phyloP scores from a whole-genome alignment of 2,329 filamentous ascomycete species.

The Helminthosporium solani region DNA sequence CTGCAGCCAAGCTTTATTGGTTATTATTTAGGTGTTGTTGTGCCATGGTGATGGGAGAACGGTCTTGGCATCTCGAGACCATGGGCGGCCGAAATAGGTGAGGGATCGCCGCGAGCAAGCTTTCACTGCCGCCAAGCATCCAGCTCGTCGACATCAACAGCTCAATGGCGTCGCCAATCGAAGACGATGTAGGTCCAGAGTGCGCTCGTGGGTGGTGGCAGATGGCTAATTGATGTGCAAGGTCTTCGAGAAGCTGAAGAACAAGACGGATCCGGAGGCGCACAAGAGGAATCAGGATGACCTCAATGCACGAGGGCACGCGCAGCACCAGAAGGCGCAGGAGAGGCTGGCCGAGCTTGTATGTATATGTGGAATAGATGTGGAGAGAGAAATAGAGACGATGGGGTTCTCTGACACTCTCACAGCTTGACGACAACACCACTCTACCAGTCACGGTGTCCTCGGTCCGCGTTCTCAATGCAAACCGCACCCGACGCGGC shows the following conservation, averaged over 20 bases:
- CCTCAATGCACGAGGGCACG: conserved; percentile 58
- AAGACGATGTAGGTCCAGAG: conserved; percentile 47
- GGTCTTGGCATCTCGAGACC: background rate
- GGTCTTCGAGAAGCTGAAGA: conserved; percentile 62
- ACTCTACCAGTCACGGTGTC: conserved; percentile 86
- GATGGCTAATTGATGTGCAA: conserved; percentile 36
- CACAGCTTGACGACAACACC: conserved; percentile 75
- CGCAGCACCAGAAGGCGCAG: conserved; percentile 63
- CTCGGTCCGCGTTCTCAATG: conserved; percentile 79
- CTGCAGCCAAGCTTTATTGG: too few relatives aligned
- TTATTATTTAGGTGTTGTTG: too few relatives aligned
- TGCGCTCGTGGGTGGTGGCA: background rate
- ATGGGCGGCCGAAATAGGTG: background rate
- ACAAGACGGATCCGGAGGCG: conserved; percentile 59
- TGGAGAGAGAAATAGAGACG: too few relatives aligned
- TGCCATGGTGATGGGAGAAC: background rate
- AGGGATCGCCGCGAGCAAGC: conserved; percentile 5
- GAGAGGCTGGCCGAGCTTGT: conserved; percentile 66
- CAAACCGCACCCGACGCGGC: conserved; percentile 74
- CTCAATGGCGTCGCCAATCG: conserved; percentile 46
- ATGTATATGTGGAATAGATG: conserved; percentile 27
- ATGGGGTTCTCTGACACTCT: background rate
- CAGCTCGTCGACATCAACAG: conserved; percentile 29
- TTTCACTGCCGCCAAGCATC: conserved; percentile 27
- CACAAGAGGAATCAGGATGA: conserved; percentile 61